Conservation (phyloP, 1,284 basidiomycete genomes). For the Trichosporon sp. region DNA sequence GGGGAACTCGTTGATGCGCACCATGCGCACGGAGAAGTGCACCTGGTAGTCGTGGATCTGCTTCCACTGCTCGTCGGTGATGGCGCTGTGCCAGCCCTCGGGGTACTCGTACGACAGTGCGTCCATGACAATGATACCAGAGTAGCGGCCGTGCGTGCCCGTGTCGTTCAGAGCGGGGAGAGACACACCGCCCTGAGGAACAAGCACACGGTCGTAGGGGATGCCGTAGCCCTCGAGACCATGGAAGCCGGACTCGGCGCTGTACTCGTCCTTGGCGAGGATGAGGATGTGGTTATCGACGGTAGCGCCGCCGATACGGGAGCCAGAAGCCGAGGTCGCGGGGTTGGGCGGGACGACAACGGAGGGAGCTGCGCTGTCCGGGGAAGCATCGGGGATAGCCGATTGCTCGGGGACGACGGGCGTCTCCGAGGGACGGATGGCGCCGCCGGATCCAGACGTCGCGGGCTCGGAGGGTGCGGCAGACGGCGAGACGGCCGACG, state of each 20-base stretch:
- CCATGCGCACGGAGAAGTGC: conserved; percentile 21
- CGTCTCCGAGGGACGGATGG: background rate
- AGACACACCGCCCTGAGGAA: background rate
- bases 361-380: background rate
- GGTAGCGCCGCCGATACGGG: conserved; percentile 18
- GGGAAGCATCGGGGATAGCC: background rate
- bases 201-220: conserved; percentile 18
- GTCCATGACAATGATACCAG: conserved; percentile 24
- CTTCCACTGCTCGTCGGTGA: conserved; percentile 23
- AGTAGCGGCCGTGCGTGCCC: conserved; percentile 20
- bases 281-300: conserved; percentile 22
- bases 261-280: background rate
- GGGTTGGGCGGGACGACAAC: background rate
- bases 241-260: conserved; percentile 4
- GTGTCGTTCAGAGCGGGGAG: conserved; percentile 18
- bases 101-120: conserved; percentile 7
- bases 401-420: background rate
- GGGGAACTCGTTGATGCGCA: conserved; percentile 28
- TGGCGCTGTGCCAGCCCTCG: conserved; percentile 11
- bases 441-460: background rate
- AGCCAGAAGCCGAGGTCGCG: background rate
- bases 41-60: conserved; percentile 21
- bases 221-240: conserved; percentile 23
- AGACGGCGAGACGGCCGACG: background rate
- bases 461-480: background rate